Evolutionary conservation across 163 green algal species (phyloP).

Genomic region (Chlamydomonas reinhardtii): DNA sequence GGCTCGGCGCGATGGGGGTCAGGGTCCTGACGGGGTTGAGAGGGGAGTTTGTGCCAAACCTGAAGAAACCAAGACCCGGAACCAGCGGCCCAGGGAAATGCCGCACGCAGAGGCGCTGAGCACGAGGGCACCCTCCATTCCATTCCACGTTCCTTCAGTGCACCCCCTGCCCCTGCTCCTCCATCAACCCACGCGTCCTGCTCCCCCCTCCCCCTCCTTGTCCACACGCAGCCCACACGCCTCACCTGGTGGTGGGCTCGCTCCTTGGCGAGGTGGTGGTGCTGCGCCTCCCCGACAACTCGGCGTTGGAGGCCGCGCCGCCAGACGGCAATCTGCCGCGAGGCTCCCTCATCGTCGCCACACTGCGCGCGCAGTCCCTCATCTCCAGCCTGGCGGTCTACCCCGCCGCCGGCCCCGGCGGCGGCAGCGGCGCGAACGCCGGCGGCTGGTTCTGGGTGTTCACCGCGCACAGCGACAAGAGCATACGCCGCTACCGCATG

Average conservation of each 20-base stretch:
- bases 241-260: slow-evolving; percentile 22
- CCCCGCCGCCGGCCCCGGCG: not conserved
- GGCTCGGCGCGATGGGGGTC: not conserved
- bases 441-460: slow-evolving; percentile 31
- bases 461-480: slow-evolving; percentile 26
- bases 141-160: too few species aligned
- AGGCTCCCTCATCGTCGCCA: slow-evolving; percentile 5
- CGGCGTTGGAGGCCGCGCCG: not conserved
- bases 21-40: too few species aligned
- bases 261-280: slow-evolving; percentile 33
- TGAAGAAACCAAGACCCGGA: too few species aligned
- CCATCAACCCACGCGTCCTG: too few species aligned
- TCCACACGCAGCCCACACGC: not conserved
- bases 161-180: too few species aligned
- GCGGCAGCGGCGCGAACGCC: not conserved
- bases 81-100: too few species aligned
- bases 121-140: too few species aligned
- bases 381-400: not conserved
- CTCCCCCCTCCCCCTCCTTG: too few species aligned
- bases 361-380: slow-evolving; percentile 4
- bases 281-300: slow-evolving; percentile 10
- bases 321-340: slow-evolving; percentile 6
- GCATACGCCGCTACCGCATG: slow-evolving; percentile 37
- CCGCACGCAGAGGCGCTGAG: too few species aligned
- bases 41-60: too few species aligned